These are phyloP conservation scores for Cyberlindnera mycetangii DNA, from an alignment of 805 yeast genomes.

Conservation along the genomic window DNA sequence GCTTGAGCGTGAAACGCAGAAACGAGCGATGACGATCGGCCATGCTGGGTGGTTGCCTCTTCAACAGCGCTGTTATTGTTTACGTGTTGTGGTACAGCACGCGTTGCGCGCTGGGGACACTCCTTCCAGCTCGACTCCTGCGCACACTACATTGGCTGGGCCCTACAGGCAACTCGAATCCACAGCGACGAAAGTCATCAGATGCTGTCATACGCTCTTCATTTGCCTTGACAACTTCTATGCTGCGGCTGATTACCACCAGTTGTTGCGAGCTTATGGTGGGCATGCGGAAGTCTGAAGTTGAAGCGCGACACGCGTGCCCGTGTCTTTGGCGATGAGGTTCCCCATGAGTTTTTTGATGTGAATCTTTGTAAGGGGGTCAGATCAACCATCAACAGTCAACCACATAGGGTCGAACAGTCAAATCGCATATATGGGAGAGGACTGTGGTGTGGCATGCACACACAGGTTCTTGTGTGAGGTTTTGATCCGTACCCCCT, in stretches of 20 bases:
- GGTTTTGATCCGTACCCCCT: not conserved
- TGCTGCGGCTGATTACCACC: not conserved
- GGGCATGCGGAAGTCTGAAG: not conserved
- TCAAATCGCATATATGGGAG: too few relatives aligned
- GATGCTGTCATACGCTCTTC: not conserved
- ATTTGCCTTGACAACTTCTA: not conserved
- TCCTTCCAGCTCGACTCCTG: not conserved
- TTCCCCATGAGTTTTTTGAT: too few relatives aligned
- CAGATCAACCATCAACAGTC: too few relatives aligned
- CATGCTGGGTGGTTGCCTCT: not conserved
- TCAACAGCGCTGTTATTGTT: not conserved
- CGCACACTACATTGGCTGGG: too few relatives aligned
- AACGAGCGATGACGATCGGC: not conserved
- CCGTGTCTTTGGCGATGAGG: too few relatives aligned
- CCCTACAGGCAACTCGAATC: not conserved
- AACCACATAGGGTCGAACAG: too few relatives aligned
- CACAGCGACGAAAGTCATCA: not conserved
- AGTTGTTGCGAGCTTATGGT: not conserved
- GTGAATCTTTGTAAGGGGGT: too few relatives aligned
- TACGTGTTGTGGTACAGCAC: not conserved
- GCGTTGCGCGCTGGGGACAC: not conserved
- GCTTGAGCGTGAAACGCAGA: not conserved
- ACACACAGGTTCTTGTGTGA: too few relatives aligned
- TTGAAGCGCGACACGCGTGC: too few relatives aligned
- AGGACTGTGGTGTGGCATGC: too few relatives aligned